A percentile compares a stretch with the other conserved stretches of the same genome.
Conservation (phyloP, 345 rosid genomes). For the Murraya koenigii region DNA sequence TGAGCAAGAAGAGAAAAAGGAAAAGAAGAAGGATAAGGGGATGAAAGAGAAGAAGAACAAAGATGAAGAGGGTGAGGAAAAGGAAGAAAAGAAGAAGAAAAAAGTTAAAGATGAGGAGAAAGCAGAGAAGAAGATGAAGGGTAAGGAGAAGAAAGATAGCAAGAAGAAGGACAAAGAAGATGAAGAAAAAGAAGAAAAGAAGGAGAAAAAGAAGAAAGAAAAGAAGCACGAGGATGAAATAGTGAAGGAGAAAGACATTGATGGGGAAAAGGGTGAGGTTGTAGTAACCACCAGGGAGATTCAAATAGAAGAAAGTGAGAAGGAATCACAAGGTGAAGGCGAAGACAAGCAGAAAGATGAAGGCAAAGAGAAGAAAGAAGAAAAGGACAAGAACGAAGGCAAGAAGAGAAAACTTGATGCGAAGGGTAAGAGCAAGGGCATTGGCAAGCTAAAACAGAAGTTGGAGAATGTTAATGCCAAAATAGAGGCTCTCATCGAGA, state of each 20-base stretch:
- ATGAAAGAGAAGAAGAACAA: background rate
- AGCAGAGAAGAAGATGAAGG: background rate
- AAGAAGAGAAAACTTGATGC: slow-evolving; percentile 49
- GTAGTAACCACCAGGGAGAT: slow-evolving; percentile 31
- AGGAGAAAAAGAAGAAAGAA: background rate
- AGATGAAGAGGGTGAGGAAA: background rate
- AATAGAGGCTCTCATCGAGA: slow-evolving; percentile 46
- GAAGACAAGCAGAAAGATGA: slow-evolving; percentile 26
- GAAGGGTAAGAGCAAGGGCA: slow-evolving; percentile 44
- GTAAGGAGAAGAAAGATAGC: slow-evolving; percentile 2
- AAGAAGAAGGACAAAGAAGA: background rate
- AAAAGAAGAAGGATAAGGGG: background rate
- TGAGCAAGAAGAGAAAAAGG: background rate
- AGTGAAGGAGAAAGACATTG: slow-evolving; percentile 13
- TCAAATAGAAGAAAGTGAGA: slow-evolving; percentile 16
- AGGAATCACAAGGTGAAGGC: slow-evolving; percentile 27
- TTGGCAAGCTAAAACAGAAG: slow-evolving; percentile 48
- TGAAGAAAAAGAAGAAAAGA: slow-evolving; percentile 8
- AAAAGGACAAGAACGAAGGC: slow-evolving; percentile 31
- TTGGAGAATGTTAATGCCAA: slow-evolving; percentile 56
- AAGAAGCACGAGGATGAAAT: background rate
- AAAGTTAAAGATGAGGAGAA: background rate
- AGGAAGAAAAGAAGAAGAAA: slow-evolving; percentile 9
- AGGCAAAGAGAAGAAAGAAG: slow-evolving; percentile 24
- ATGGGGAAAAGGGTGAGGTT: slow-evolving; percentile 7